These are phyloP conservation scores for Apophysomyces sp. DNA, from an alignment of 371 early-diverging fungal genomes.

Conservation along the genomic window DNA sequence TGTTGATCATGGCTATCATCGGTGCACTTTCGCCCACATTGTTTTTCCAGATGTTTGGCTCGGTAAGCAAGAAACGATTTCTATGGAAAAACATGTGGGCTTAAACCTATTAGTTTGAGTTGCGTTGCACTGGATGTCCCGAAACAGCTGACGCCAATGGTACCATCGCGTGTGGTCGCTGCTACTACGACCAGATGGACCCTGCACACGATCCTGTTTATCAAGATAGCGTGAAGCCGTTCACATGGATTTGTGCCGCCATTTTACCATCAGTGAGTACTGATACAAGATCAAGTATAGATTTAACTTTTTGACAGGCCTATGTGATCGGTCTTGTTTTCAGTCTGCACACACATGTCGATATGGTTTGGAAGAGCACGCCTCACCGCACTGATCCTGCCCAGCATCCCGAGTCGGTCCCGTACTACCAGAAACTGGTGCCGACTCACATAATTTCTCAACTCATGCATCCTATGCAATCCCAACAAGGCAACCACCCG, in stretches of 20 bases:
- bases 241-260: conserved; percentile 88
- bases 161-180: conserved; percentile 52
- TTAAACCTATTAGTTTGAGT: conserved; percentile 48
- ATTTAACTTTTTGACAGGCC: conserved; percentile 35
- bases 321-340: conserved; percentile 93
- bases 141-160: conserved; percentile 18
- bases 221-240: conserved; percentile 70
- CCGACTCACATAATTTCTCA: conserved; percentile 21
- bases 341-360: conserved; percentile 89
- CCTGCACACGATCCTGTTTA: conserved; percentile 83
- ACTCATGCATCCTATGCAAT: conserved; percentile 21
- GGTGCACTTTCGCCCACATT: conserved; percentile 93
- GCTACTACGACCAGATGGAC: conserved; percentile 64
- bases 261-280: conserved; percentile 67
- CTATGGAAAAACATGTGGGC: not conserved
- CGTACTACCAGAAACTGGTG: conserved; percentile 17
- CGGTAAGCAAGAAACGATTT: conserved; percentile 33
- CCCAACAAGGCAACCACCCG: not conserved
- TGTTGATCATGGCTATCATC: conserved; percentile 94
- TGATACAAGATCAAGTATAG: not conserved
- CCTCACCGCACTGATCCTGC: conserved; percentile 12
- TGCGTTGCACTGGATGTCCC: conserved; percentile 57
- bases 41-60: conserved; percentile 91
- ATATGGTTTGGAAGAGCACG: conserved; percentile 77
- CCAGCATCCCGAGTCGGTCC: conserved; percentile 18